Base-by-base conservation (phyloP, 179 eudicot genomes). In the Beta lomatogona region DNA sequence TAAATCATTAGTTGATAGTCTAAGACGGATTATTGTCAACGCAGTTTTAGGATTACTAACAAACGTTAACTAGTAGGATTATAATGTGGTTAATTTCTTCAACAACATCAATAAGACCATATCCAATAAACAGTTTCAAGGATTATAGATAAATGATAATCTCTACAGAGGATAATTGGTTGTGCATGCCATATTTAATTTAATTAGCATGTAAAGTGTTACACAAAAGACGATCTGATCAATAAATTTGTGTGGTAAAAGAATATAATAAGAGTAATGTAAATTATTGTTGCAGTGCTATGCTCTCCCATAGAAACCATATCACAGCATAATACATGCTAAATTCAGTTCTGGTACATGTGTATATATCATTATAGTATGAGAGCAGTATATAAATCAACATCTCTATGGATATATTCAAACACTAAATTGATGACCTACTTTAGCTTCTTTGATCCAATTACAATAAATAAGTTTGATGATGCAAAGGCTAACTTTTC, bases 401-500 rank as follows among this genome's bases (percentile, higher is more conserved):
- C 80, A 77, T 76, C 61, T 46, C 44, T 45, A 73, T 75, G 79
- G 79, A 58, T 55, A 76, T 10, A 68, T 28, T 48, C 41, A 46
- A 46, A 70, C 54, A 1, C 25, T 68, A 5, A 52, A 53, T 72
- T 53, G 76, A 64, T 77, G 81, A 82, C 84, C 77, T 77, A 82
- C 71, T 70, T 77, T 69, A 52, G 57, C 28, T 60, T 82, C 58
- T 71, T 71, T 82, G 13, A 63, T 77, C 78, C 85, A 82, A 36
- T 36, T 36, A 82, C 78, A 71, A 67, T 54, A 82, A 77, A 63
- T 75, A 73, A 72, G 60, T 78, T 82, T 64, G 75, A 82, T 82
- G 74, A 82, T 82, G 74, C 78, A 72, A 65, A 55, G n/a, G 9
- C 53, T 21, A 78, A 6, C 50, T 60, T 77, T 70, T n/a, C 45